Evolutionary conservation across 2,329 filamentous ascomycete species (phyloP).

Genomic region (Aspergillus niger): DNA sequence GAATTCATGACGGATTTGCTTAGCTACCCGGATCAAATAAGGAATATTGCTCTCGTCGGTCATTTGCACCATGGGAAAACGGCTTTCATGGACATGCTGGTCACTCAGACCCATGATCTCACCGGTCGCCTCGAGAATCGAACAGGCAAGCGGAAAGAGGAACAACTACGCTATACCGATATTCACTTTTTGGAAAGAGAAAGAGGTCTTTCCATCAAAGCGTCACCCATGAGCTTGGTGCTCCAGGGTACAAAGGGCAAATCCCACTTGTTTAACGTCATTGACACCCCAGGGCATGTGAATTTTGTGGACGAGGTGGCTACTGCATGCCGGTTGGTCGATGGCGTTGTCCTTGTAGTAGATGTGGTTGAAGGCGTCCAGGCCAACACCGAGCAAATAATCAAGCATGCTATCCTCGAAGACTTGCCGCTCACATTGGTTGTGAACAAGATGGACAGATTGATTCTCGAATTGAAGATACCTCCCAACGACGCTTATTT

Average conservation of each 20-base stretch:
- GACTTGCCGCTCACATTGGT: slow-evolving; percentile 86
- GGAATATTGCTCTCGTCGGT: slow-evolving; percentile 88
- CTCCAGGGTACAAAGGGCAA: slow-evolving; percentile 87
- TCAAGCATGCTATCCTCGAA: slow-evolving; percentile 90
- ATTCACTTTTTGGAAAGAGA: slow-evolving; percentile 86
- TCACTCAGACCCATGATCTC: slow-evolving; percentile 91
- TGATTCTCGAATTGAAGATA: slow-evolving; percentile 91
- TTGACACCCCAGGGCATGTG: slow-evolving; percentile 96
- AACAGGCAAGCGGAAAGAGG: slow-evolving; percentile 77
- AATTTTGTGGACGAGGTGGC: slow-evolving; percentile 99
- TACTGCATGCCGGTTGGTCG: slow-evolving; percentile 78
- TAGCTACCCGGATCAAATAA: slow-evolving; percentile 91
- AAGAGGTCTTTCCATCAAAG: slow-evolving; percentile 86
- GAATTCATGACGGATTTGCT: slow-evolving; percentile 94
- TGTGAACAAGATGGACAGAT: slow-evolving; percentile 94
- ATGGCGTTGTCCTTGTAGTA: slow-evolving; percentile 89
- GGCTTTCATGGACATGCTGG: slow-evolving; percentile 96
- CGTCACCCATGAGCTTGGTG: slow-evolving; percentile 90
- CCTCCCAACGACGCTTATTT: slow-evolving; percentile 97
- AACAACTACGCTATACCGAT: slow-evolving; percentile 93
- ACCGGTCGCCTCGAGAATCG: slow-evolving; percentile 75
- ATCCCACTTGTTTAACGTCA: slow-evolving; percentile 89
- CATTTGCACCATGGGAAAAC: slow-evolving; percentile 98
- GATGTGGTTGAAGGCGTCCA: slow-evolving; percentile 99
- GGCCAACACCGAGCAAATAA: slow-evolving; percentile 93